phyloP scores from a whole-genome alignment of 2,329 filamentous ascomycete species.

The Xenoacremonium recifei region DNA sequence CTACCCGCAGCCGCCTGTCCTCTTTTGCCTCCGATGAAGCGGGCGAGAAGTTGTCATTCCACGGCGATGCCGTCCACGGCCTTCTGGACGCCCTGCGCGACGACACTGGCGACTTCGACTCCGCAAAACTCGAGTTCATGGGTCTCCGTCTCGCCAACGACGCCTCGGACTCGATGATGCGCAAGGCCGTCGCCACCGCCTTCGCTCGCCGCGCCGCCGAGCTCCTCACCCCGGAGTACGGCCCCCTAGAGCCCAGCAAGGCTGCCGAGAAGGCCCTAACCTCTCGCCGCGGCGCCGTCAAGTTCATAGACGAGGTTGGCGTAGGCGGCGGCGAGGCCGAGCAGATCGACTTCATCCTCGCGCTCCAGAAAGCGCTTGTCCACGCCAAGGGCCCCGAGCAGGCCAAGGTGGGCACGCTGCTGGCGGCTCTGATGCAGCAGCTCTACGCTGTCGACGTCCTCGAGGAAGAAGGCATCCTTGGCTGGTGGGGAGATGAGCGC shows the following conservation, averaged over 20 bases:
- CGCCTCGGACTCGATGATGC: conserved; percentile 85
- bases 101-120: conserved; percentile 75
- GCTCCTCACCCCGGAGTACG: conserved; percentile 53
- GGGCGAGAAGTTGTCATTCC: conserved; percentile 61
- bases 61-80: conserved; percentile 81
- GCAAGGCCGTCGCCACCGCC: conserved; percentile 79
- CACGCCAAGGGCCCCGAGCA: conserved; percentile 59
- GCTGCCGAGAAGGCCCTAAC: conserved; percentile 63
- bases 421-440: conserved; percentile 79
- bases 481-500: conserved; percentile 81
- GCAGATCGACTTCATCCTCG: conserved; percentile 81
- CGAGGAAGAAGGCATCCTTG: conserved; percentile 83
- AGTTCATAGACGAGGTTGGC: conserved; percentile 59
- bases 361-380: conserved; percentile 77
- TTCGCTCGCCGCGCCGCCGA: conserved; percentile 81
- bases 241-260: conserved; percentile 57
- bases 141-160: conserved; percentile 88
- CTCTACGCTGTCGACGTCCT: conserved; percentile 81
- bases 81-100: conserved; percentile 83
- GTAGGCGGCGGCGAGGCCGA: conserved; percentile 68
- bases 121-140: conserved; percentile 84
- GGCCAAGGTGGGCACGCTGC: conserved; percentile 55
- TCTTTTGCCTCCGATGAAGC: conserved; percentile 75
- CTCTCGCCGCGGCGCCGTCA: conserved; percentile 49
- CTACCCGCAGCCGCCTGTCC: conserved; percentile 62